Conservation (phyloP, 2,329 filamentous ascomycete species). For the Chaetomium sp. region DNA sequence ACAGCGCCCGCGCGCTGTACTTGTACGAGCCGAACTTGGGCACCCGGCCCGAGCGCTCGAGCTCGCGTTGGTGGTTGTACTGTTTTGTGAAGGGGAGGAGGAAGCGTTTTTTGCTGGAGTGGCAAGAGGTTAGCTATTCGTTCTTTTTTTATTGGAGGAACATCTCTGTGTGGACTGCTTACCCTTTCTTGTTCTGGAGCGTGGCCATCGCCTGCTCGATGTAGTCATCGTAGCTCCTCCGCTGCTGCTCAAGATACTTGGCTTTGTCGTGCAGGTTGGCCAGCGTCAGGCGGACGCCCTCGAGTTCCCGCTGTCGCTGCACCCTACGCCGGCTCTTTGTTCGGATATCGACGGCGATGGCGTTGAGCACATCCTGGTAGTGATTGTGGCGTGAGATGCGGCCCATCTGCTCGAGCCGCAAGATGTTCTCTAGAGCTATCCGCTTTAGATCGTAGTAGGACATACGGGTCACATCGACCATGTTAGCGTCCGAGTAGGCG, state of each 20-base stretch:
- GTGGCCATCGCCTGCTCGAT: slow-evolving; percentile 98
- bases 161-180: slow-evolving; percentile 41
- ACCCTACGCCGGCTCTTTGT: slow-evolving; percentile 93
- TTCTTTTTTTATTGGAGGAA: background rate
- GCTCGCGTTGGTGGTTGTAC: slow-evolving; percentile 96
- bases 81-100: slow-evolving; percentile 96
- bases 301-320: slow-evolving; percentile 87
- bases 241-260: slow-evolving; percentile 87
- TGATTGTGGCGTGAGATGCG: slow-evolving; percentile 88
- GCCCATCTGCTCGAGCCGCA: slow-evolving; percentile 82
- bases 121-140: slow-evolving; percentile 35
- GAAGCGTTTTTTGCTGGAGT: slow-evolving; percentile 78
- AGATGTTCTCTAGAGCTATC: slow-evolving; percentile 89
- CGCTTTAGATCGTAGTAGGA: slow-evolving; percentile 91
- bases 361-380: slow-evolving; percentile 97
- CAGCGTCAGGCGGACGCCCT: slow-evolving; percentile 76
- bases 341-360: slow-evolving; percentile 93
- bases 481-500: slow-evolving; percentile 86
- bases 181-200: slow-evolving; percentile 93
- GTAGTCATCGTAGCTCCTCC: slow-evolving; percentile 98
- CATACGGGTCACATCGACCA: slow-evolving; percentile 88
- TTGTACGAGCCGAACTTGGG: slow-evolving; percentile 99
- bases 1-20: slow-evolving; percentile 85
- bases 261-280: slow-evolving; percentile 81
- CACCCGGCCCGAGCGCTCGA: slow-evolving; percentile 86